Conservation (phyloP, 2,329 filamentous ascomycete species). For the Colletotrichum tanaceti region DNA sequence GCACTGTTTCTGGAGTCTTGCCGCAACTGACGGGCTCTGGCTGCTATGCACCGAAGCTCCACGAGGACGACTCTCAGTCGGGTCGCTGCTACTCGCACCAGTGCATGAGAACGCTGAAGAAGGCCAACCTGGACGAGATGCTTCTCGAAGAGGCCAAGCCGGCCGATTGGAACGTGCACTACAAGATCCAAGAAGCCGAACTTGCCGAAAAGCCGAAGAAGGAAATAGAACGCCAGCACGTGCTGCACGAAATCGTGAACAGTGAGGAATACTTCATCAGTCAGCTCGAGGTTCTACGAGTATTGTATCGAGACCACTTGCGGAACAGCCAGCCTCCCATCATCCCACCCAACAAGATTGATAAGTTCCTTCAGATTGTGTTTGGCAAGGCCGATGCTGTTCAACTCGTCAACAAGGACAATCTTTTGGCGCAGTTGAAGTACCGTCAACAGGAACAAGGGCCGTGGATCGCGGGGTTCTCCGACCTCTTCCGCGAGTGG, state of each 20-base stretch:
- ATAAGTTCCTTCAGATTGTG: slow-evolving; percentile 84
- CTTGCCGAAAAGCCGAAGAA: slow-evolving; percentile 80
- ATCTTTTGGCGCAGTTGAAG: slow-evolving; percentile 91
- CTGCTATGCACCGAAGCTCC: slow-evolving; percentile 88
- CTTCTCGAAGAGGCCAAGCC: slow-evolving; percentile 75
- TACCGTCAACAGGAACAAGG: slow-evolving; percentile 97
- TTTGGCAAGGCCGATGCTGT: slow-evolving; percentile 93
- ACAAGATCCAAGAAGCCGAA: slow-evolving; percentile 82
- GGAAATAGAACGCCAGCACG: slow-evolving; percentile 92
- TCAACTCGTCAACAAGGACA: slow-evolving; percentile 90
- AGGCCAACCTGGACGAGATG: slow-evolving; percentile 86
- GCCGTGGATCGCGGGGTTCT: slow-evolving; percentile 93
- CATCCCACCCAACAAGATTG: slow-evolving; percentile 80
- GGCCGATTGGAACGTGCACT: slow-evolving; percentile 91
- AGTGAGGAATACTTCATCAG: slow-evolving; percentile 93
- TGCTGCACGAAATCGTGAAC: slow-evolving; percentile 93
- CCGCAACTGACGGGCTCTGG: slow-evolving; percentile 93
- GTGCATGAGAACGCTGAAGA: slow-evolving; percentile 93
- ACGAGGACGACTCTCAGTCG: slow-evolving; percentile 70
- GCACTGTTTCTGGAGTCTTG: slow-evolving; percentile 86
- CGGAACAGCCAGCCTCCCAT: slow-evolving; percentile 79
- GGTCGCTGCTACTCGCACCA: slow-evolving; percentile 93
- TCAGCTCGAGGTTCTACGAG: slow-evolving; percentile 85
- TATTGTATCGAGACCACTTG: slow-evolving; percentile 87
- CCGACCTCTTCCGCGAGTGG: slow-evolving; percentile 98